Evolutionary conservation across 139 green algal genomes (phyloP), one percentile per base, ranked within the genome.

Genomic region (Coelastrella sp.): DNA sequence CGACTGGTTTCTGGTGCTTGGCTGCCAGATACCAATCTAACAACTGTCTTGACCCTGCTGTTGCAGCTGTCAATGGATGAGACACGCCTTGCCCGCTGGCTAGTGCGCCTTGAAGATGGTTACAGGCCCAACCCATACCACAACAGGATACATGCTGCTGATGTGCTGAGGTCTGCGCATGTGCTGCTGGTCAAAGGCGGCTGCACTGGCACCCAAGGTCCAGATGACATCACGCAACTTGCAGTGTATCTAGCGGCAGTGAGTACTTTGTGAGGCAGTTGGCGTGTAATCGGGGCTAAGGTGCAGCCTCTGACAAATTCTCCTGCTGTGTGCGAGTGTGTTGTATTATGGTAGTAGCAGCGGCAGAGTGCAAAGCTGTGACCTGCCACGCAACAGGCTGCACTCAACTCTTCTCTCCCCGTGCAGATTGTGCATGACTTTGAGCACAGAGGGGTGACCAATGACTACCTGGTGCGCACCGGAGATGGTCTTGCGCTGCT

Each of bases 91-190:
- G 72, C 85, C 6, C 73, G 85, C 57, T 90, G 85, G 85, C 81
- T 95, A 22, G 93, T 94, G 92, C 84, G 89, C 58, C 91, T 95
- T 10, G 93, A 95, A 82, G 91, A 95, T 63, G 93, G 93, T 56
- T 96, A 96, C 87, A 90, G 87, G 3, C 90, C 91, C 82, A 95
- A 96, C 88, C 93, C 93, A 25, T 96, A 96, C 88, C 94, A 96
- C 88, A 96, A 95, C 90, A 80, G 91, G 49, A 92, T 93, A n/a
- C 94, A 96, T 82, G 94, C 91, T 15, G 90, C 94, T 10, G 92
- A 94, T 63, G 94, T 96, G 68, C 80, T 95, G n/a, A 91, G 94
- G 66, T 94, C 82, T 70, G 75, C 92, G 82, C 94, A 96, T 89
- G 93, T 96, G 61, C 89, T 96, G 70, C 84, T 95, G 6, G 82